Evolutionary conservation across 2,329 filamentous ascomycete species (phyloP), one percentile per base, ranked within the genome.

Genomic region (Fusarium heterosporum): DNA sequence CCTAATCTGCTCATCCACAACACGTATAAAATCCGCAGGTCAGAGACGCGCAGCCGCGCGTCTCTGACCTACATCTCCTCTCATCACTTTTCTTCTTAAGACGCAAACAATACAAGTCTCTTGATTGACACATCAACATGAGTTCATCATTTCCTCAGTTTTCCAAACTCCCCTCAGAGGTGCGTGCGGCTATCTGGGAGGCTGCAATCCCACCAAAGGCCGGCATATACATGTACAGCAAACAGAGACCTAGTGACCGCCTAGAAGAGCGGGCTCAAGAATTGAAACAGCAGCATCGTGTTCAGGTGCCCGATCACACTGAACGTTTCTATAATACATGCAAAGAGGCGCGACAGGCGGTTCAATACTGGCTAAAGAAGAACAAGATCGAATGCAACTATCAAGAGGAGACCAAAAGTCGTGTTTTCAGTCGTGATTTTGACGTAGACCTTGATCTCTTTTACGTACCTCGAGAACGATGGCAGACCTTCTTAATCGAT

Each of bases 161-260:
- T 34, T 10, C 6, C 8, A 47, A 38, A 4, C 63, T 76, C 17
- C 71, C 73, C 3, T 16, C 41, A 12, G 74, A 77, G 64, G 52
- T 76, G 9, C 74, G 75, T 26, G 49, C 40, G 9, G 29, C 48
- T 8, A 70, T 77, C 30, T 76, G 73, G 73, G 32, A 51, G 9
- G 50, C 55, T 5, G 46, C 58, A 16, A 40, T 74, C 3, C 49
- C 58, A 6, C 16, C 32, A 34, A 16, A 3, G 14, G n/a, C 32
- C 32, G 32, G 32, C 32, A 16, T 75, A 29, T 68, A 69, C 48
- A 61, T 57, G 5, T 73, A 53, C 53, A 55, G 42, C 48, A 62
- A 55, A 13, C 32, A 34, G 32, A 34, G 32, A 34, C 32, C 12
- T 13, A 16, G 14, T 16, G 8, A n/a, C 14, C 28, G 4, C 9